Percentiles rank a stretch among this genome's conserved stretches.
Conservation (phyloP, 192 early-diverging fungal genomes). For the Paraglomus occultum region DNA sequence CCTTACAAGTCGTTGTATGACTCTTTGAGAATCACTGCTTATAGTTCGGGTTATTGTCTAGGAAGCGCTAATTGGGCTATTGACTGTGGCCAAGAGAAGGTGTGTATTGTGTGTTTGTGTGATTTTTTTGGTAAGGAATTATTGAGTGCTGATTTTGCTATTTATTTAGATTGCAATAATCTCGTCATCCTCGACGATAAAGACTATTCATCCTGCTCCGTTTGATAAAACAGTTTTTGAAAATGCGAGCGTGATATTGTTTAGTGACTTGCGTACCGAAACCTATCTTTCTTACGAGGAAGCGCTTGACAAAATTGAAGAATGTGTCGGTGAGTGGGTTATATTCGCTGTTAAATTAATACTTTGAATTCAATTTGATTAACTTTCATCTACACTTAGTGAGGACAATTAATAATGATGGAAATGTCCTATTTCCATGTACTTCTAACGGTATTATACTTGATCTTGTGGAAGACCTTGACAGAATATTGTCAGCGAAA, state of each 20-base stretch:
- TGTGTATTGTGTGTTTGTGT: conserved; percentile 7
- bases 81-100: conserved; percentile 57
- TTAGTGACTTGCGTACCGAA: conserved; percentile 42
- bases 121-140: not conserved
- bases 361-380: no score
- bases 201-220: conserved; percentile 46
- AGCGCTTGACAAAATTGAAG: conserved; percentile 39
- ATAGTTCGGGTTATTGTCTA: conserved; percentile 73
- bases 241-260: conserved; percentile 41
- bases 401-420: conserved; percentile 32
- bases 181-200: conserved; percentile 45
- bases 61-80: conserved; percentile 75
- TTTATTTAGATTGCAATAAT: conserved; percentile 39
- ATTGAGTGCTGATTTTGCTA: not conserved
- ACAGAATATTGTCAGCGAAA: conserved; percentile 50
- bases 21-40: conserved; percentile 49
- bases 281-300: conserved; percentile 37
- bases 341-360: not conserved
- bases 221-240: conserved; percentile 47
- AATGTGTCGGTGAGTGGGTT: conserved; percentile 35
- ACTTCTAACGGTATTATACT: conserved; percentile 69
- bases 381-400: not conserved
- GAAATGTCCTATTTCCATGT: conserved; percentile 70
- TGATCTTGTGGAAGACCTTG: conserved; percentile 68
- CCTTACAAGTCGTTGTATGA: conserved; percentile 35